Evolutionary conservation across 2,329 filamentous ascomycete genomes (phyloP), one percentile per base, ranked within the genome.

Genomic region (Dendrostoma leiphaemia): DNA sequence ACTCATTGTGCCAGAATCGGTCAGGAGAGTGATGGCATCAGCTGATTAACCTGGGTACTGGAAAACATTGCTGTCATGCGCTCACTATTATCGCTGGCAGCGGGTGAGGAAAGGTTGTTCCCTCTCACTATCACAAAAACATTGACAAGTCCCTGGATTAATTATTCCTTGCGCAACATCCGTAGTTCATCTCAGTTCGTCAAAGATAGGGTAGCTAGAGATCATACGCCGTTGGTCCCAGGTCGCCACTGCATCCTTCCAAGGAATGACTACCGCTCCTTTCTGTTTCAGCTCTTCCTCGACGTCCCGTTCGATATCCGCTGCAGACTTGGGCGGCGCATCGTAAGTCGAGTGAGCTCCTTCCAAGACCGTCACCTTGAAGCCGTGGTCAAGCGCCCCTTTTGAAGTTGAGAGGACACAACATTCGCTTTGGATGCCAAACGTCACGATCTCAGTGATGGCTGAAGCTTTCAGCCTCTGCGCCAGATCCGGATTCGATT

Each of bases 311-410:
- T 69, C 66, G 43, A 67, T 64, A 6, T 67, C 60, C 2, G 46
- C 50, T 0, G 65, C 66, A 13, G 62, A 56, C 53, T 60, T 62
- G 4, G 49, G 56, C 4, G 46, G 52, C 7, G 3, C 31, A 48
- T 66, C 53, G 38, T 69, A 69, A 0, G 67, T 69, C 13, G 67
- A 69, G 31, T 69, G 67, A 6, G 67, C 67, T 4, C 65, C 66
- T 3, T 59, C 55, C 21, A 69, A 53, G 10, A 69, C 10, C 0
- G 63, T 63, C 9, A 69, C 65, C n/a, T 47, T 48, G 43, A 69
- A 67, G 0, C 67, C 66, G 0, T 60, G 64, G 2, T 54, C 54
- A 6, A 68, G 59, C 1, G 65, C 67, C 7, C 65, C 64, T 8
- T 48, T 57, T 48, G 60, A 65, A 2, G 66, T 69, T 2, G 54